These are phyloP conservation scores for Blastobotrys petasosporus DNA, from an alignment of 1,139 yeast genomes.

Conservation along the genomic window DNA sequence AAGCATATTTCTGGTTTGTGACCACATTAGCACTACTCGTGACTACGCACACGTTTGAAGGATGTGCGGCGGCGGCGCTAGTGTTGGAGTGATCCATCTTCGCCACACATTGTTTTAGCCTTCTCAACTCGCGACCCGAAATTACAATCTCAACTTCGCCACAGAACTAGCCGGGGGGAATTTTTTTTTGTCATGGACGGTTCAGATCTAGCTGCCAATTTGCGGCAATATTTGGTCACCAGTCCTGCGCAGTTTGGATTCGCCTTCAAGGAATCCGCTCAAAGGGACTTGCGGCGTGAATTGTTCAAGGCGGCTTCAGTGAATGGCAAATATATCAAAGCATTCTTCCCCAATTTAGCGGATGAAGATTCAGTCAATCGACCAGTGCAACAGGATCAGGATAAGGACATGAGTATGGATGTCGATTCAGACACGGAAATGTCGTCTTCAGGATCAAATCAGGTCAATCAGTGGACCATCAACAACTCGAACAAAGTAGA, in stretches of 20 bases:
- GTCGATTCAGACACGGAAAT: not conserved
- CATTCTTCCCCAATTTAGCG: slow-evolving; percentile 43
- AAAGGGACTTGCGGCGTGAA: slow-evolving; percentile 43
- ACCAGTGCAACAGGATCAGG: slow-evolving; percentile 7
- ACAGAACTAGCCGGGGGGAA: too few relatives aligned
- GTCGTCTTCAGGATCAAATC: slow-evolving; percentile 6
- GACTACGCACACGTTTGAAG: too few relatives aligned
- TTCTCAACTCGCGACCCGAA: too few relatives aligned
- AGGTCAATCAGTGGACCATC: slow-evolving; percentile 21
- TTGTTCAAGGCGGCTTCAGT: slow-evolving; percentile 48
- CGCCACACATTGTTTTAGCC: too few relatives aligned
- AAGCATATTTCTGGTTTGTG: too few relatives aligned
- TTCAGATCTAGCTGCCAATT: slow-evolving; percentile 9
- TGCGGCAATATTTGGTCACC: slow-evolving; percentile 25
- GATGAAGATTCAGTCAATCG: slow-evolving; percentile 7
- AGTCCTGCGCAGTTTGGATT: slow-evolving; percentile 27
- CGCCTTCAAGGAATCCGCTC: slow-evolving; percentile 24
- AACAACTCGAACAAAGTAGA: slow-evolving; percentile 21
- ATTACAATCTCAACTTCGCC: too few relatives aligned
- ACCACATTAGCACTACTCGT: too few relatives aligned
- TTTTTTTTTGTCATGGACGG: too few relatives aligned
- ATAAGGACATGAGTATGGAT: slow-evolving; percentile 2
- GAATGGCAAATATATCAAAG: slow-evolving; percentile 44
- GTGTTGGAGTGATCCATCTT: not conserved
- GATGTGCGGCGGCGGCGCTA: too few relatives aligned